phyloP scores from a whole-genome alignment of 768 basidiomycete genomes.

The Termitomyces sp. region DNA sequence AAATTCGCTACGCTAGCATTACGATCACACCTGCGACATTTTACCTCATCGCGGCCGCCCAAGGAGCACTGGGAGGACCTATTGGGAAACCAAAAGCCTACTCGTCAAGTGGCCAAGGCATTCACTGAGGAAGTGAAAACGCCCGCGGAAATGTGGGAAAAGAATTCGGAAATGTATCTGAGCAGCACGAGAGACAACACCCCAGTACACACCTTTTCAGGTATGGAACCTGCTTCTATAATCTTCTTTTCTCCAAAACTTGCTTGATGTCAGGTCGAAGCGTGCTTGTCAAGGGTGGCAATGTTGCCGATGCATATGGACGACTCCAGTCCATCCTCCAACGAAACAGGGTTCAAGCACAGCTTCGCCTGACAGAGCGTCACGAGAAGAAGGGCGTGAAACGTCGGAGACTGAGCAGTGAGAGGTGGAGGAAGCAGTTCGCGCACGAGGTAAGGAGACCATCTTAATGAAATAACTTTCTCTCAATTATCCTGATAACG shows the following conservation, averaged over 20 bases:
- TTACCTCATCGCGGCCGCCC: neutral
- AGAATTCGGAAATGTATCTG: conserved; percentile 25
- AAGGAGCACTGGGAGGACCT: neutral
- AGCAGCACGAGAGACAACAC: conserved; percentile 16
- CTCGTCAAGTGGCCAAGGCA: neutral
- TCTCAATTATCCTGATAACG: conserved; percentile 12
- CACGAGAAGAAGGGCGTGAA: conserved; percentile 86
- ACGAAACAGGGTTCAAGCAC: conserved; percentile 52
- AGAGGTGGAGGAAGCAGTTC: conserved; percentile 78
- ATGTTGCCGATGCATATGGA: conserved; percentile 45
- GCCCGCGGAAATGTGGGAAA: conserved; percentile 38
- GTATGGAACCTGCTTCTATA: conserved; percentile 19
- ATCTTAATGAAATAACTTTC: conserved; percentile 8
- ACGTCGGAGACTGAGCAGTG: conserved; percentile 67
- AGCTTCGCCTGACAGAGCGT: conserved; percentile 48
- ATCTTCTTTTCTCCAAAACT: neutral
- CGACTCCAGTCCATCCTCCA: conserved; percentile 48
- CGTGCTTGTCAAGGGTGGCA: conserved; percentile 40
- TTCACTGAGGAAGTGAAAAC: neutral
- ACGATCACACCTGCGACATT: conserved; percentile 8
- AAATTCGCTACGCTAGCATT: conserved; percentile 2
- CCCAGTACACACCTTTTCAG: conserved; percentile 55
- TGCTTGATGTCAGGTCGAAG: conserved; percentile 52
- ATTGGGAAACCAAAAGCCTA: neutral
- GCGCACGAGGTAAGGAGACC: conserved; percentile 62